Conservation (phyloP, 805 yeast genomes). For the Hanseniaspora lindneri region DNA sequence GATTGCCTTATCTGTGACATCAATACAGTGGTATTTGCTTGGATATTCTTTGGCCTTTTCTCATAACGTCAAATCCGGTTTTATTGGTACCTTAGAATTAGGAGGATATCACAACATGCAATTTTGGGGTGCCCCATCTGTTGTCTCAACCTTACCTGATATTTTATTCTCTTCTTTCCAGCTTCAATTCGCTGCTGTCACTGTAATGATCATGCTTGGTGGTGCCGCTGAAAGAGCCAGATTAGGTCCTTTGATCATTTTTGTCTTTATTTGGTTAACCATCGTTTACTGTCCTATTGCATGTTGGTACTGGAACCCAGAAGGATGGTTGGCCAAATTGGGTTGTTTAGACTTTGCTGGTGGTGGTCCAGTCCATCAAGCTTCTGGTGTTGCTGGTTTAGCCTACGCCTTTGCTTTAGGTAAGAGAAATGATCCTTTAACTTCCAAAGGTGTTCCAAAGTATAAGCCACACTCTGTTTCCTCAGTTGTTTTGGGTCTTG, state of each 20-base stretch:
- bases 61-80: slow-evolving; percentile 47
- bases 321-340: slow-evolving; percentile 74
- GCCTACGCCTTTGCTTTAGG: slow-evolving; percentile 89
- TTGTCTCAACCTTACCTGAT: slow-evolving; percentile 66
- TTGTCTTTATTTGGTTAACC: slow-evolving; percentile 86
- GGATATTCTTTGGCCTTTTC: slow-evolving; percentile 86
- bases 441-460: slow-evolving; percentile 61
- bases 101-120: slow-evolving; percentile 71
- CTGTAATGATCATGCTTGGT: slow-evolving; percentile 90
- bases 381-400: slow-evolving; percentile 88
- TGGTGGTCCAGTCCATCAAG: slow-evolving; percentile 95
- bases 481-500: slow-evolving; percentile 81
- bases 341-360: slow-evolving; percentile 96
- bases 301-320: slow-evolving; percentile 93
- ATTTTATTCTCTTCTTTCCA: slow-evolving; percentile 82
- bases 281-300: slow-evolving; percentile 94
- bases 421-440: slow-evolving; percentile 69
- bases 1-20: slow-evolving; percentile 70
- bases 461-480: slow-evolving; percentile 91
- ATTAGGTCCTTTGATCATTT: slow-evolving; percentile 91
- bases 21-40: slow-evolving; percentile 98
- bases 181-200: slow-evolving; percentile 91
- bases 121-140: slow-evolving; percentile 53
- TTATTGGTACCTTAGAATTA: slow-evolving; percentile 71
- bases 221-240: slow-evolving; percentile 97